phyloP scores from a whole-genome alignment of 768 basidiomycete genomes.

The Lentinula aciculospora region DNA sequence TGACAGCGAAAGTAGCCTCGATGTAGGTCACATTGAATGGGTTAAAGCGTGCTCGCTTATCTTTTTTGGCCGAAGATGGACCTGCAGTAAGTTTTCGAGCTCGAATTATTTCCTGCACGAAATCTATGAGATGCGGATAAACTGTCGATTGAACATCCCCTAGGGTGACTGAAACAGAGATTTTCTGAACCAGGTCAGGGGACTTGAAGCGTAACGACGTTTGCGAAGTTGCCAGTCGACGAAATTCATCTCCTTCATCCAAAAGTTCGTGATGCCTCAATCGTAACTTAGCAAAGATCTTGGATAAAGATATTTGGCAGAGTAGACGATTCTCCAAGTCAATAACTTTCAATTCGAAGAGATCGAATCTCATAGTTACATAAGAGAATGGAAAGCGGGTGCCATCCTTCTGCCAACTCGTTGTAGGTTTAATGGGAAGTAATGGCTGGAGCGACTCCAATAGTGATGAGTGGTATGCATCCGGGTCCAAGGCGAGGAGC shows the following conservation, averaged over 20 bases:
- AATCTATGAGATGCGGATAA: constrained; percentile 55
- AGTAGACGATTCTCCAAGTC: constrained; percentile 25
- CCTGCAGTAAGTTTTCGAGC: constrained; percentile 34
- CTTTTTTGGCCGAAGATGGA: constrained; percentile 8
- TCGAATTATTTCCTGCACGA: constrained; percentile 51
- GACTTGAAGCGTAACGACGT: constrained; percentile 34
- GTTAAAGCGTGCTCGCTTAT: not conserved
- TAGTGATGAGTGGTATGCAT: constrained; percentile 26
- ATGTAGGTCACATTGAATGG: constrained; percentile 8
- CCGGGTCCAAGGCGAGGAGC: constrained; percentile 37
- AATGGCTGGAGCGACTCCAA: constrained; percentile 24
- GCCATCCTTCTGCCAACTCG: not conserved
- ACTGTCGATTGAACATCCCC: constrained; percentile 37
- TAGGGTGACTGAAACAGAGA: constrained; percentile 29
- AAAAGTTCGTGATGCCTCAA: constrained; percentile 18
- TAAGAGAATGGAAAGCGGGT: constrained; percentile 3
- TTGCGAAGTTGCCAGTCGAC: constrained; percentile 27
- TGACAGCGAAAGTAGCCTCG: constrained; percentile 37
- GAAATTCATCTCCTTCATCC: constrained; percentile 5
- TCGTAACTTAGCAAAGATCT: constrained; percentile 21
- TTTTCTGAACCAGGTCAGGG: constrained; percentile 22
- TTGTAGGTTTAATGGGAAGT: constrained; percentile 18
- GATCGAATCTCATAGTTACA: constrained; percentile 22
- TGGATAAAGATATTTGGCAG: constrained; percentile 29
- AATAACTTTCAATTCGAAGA: constrained; percentile 24